A percentile compares a stretch with the other conserved stretches of the same genome.
Evolutionary conservation across 768 basidiomycete species (phyloP).

Genomic region (Mycena metata): DNA sequence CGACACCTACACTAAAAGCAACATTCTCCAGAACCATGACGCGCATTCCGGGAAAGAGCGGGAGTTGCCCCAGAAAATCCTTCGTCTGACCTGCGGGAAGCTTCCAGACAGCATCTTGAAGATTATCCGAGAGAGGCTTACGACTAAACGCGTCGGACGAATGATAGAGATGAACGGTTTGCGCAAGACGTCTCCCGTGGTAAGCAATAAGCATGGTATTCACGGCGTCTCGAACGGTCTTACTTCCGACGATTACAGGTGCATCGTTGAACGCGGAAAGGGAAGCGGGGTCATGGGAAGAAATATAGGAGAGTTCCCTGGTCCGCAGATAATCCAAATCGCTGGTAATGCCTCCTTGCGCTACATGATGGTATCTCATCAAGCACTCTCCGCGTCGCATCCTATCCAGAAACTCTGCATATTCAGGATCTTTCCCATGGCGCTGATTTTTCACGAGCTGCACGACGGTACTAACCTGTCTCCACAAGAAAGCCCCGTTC

Average conservation of each 20-base stretch:
- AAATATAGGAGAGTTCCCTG: background rate
- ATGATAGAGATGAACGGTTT: background rate
- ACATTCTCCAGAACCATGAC: constrained; percentile 42
- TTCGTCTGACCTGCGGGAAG: constrained; percentile 6
- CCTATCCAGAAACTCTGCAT: constrained; percentile 26
- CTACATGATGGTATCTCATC: background rate
- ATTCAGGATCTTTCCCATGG: constrained; percentile 26
- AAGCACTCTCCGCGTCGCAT: constrained; percentile 16
- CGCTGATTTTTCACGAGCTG: constrained; percentile 32
- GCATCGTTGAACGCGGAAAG: constrained; percentile 32
- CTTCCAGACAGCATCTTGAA: background rate
- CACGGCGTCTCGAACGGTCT: constrained; percentile 27
- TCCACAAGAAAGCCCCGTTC: constrained; percentile 5
- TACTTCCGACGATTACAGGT: constrained; percentile 38
- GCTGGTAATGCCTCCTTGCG: background rate
- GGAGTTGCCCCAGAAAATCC: constrained; percentile 36
- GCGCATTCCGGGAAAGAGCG: constrained; percentile 35
- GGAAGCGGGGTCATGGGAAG: background rate
- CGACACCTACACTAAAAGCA: constrained; percentile 30
- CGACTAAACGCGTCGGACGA: background rate
- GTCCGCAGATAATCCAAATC: constrained; percentile 5
- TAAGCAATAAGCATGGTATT: constrained; percentile 19
- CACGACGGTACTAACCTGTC: constrained; percentile 14
- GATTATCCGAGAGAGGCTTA: background rate
- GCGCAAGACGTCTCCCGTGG: background rate